Base-by-base conservation (phyloP, 768 basidiomycete genomes). In the Mycena crocata region DNA sequence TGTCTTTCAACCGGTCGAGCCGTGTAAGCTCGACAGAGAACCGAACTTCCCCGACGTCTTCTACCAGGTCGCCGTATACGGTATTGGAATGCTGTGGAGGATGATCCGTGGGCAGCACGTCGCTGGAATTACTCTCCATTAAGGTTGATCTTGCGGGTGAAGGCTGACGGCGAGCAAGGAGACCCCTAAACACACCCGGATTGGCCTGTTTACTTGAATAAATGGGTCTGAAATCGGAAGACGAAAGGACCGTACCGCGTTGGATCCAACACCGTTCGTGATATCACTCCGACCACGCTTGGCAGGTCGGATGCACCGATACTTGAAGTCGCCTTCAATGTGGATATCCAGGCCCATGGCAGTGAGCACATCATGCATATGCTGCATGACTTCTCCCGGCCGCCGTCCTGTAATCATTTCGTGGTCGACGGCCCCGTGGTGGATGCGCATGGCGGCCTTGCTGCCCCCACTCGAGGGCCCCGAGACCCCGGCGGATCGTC, bases 1-100 rank as follows among this genome's bases (percentile, higher is more conserved):
- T 93, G 66, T 90, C 91, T 63, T 90, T 89, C 62, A 98, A 84
- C 61, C 93, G 89, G 71, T 91, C 90, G 64, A 99, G 83, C 68
- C 90, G 84, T 24, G 96, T 98, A 44, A 99, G 81, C 82, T 99
- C 97, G 63, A 98, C 90, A 5, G 91, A 93, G 81, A 98, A 97
- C 62, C 93, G 89, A 62, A 99, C 93, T 84, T 98, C 96, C 37
- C 91, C 92, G 39, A 87, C 84, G 73, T 98, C 96, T 63, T 91
- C 86, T 7, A 85, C 74, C 39, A 77, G 69, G 46, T 90, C 85
- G 3, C 94, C 94, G 69, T 95, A 93, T 30, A 91, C 69, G 35
- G 68, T 64, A 40, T 68, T 72, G 23, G 78, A 39, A 48, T 54
- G 44, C 21, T 54, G 48, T 19, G 49, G n/a, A 28, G 52, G 57